Evolutionary conservation across 805 yeast genomes (phyloP).

Genomic region (Candida pseudoglaebosa): DNA sequence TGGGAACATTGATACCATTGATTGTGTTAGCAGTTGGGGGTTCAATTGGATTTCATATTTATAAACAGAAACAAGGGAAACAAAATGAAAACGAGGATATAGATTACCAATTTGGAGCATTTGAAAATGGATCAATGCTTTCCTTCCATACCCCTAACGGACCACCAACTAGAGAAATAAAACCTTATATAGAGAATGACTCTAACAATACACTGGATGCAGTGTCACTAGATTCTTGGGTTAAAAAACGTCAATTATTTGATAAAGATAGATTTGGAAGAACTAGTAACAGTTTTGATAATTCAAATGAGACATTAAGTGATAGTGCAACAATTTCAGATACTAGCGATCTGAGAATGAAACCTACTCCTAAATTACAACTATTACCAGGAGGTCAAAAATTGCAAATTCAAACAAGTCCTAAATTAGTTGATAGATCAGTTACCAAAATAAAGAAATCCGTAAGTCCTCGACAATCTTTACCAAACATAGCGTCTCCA

Average conservation of each 20-base stretch:
- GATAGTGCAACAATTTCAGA: conserved; percentile 4
- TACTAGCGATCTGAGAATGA: not conserved
- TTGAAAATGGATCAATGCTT: conserved; percentile 14
- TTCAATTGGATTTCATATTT: conserved; percentile 12
- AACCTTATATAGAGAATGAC: conserved; percentile 19
- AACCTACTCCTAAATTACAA: conserved; percentile 1
- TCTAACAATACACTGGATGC: conserved; percentile 39
- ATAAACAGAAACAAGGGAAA: conserved; percentile 18
- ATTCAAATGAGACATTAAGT: conserved; percentile 25
- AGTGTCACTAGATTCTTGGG: conserved; percentile 51
- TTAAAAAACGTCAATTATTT: conserved; percentile 45
- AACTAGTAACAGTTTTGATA: conserved; percentile 23
- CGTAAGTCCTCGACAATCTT: conserved; percentile 16
- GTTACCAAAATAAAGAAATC: conserved; percentile 18
- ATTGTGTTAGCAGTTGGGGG: conserved; percentile 14
- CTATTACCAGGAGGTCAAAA: not conserved
- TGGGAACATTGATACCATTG: conserved; percentile 38
- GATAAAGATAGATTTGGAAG: conserved; percentile 19
- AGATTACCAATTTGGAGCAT: conserved; percentile 22
- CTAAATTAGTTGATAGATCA: conserved; percentile 8
- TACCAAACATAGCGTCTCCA: conserved; percentile 11
- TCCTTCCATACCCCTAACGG: conserved; percentile 3
- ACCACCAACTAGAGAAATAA: conserved; percentile 3
- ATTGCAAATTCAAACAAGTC: not conserved
- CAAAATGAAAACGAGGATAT: conserved; percentile 18